Percentiles rank a stretch among this genome's conserved stretches.
phyloP scores from a whole-genome alignment of 1,284 basidiomycete genomes.

The Marasmius sp. region DNA sequence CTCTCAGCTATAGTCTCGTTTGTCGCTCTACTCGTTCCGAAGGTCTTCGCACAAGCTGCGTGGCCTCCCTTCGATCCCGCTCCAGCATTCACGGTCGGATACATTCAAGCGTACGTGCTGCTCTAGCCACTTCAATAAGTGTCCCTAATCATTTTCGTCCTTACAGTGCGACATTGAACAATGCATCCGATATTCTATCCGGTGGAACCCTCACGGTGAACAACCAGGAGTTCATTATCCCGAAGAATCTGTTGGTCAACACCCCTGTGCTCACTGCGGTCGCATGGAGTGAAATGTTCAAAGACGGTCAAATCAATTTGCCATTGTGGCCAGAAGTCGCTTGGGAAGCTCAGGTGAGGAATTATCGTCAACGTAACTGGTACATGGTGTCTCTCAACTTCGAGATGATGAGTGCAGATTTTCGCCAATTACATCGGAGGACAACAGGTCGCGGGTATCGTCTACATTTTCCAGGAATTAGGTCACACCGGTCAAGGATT shows the following conservation, averaged over 20 bases:
- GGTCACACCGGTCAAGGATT: slow-evolving; percentile 16
- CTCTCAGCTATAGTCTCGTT: background rate
- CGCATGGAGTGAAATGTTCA: slow-evolving; percentile 18
- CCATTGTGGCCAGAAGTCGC: slow-evolving; percentile 18
- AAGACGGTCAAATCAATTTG: slow-evolving; percentile 12
- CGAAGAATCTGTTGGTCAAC: slow-evolving; percentile 18
- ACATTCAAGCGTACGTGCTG: slow-evolving; percentile 13
- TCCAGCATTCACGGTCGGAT: slow-evolving; percentile 11
- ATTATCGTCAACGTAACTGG: background rate
- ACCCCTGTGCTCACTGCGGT: slow-evolving; percentile 19
- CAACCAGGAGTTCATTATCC: slow-evolving; percentile 15
- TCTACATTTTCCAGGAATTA: slow-evolving; percentile 19
- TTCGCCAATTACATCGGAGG: slow-evolving; percentile 18
- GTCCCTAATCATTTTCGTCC: background rate
- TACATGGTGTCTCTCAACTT: background rate
- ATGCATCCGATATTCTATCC: slow-evolving; percentile 18
- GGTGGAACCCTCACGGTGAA: slow-evolving; percentile 17
- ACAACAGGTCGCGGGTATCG: slow-evolving; percentile 14
- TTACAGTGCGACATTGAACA: slow-evolving; percentile 15
- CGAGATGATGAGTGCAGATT: slow-evolving; percentile 5
- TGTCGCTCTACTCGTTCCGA: background rate
- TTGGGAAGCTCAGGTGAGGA: slow-evolving; percentile 16
- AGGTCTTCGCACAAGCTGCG: background rate
- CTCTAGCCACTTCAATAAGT: background rate
- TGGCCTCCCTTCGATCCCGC: slow-evolving; percentile 17